These are phyloP conservation scores for Kwoniella shivajii DNA, from an alignment of 1,284 basidiomycete genomes.

Conservation along the genomic window DNA sequence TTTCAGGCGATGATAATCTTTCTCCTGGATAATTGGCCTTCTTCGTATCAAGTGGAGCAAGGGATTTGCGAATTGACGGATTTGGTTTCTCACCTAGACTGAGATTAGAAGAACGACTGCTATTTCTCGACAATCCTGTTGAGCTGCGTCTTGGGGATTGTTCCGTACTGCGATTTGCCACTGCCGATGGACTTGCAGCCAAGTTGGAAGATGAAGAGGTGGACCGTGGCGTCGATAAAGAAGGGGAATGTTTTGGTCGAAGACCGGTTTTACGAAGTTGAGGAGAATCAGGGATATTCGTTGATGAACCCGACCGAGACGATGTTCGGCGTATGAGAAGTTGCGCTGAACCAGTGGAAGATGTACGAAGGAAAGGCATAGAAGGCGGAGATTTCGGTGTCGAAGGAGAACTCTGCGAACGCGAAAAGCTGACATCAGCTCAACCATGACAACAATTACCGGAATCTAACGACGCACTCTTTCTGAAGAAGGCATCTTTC, in stretches of 20 bases:
- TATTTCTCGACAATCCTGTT: conserved; percentile 4
- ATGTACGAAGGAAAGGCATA: conserved; percentile 7
- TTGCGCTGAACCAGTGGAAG: conserved; percentile 2
- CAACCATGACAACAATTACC: no score
- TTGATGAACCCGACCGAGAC: conserved; percentile 13
- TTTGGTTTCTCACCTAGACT: conserved; percentile 1
- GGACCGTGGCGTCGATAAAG: conserved; percentile 22
- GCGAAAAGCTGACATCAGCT: not conserved
- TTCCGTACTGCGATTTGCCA: not conserved
- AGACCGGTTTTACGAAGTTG: not conserved
- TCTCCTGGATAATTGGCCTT: conserved; percentile 2
- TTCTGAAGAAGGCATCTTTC: not conserved
- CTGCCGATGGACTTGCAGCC: not conserved
- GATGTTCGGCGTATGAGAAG: conserved; percentile 1
- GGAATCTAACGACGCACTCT: no score
- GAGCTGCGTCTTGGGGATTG: not conserved
- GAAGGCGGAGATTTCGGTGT: conserved; percentile 3
- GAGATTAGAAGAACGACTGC: conserved; percentile 10
- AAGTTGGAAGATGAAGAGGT: conserved; percentile 16
- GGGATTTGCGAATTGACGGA: not conserved
- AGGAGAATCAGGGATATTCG: conserved; percentile 9
- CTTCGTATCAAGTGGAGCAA: conserved; percentile 1
- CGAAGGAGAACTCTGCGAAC: not conserved
- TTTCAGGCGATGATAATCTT: conserved; percentile 11
- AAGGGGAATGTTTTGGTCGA: conserved; percentile 13